Evolutionary conservation across 176 grass and related monocot genomes (phyloP), one percentile per base, ranked within the genome.

Genomic region (Thinopyrum elongatum): DNA sequence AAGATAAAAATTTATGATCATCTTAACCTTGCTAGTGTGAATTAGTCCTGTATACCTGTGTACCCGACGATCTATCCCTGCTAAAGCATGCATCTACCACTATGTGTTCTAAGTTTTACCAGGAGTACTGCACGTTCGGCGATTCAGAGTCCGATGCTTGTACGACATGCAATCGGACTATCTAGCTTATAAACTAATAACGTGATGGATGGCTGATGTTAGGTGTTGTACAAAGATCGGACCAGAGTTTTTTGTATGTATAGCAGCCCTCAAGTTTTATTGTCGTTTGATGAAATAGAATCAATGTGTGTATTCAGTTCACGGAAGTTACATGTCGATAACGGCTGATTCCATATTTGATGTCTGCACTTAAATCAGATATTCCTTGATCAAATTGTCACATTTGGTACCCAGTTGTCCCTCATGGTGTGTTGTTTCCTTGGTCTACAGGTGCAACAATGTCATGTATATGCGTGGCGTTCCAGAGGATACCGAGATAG

Each of bases 401-500:
- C 12, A 10, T 74, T 74, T 7, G 33, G 33, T 51, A 36, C 29
- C 46, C 8, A 69, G 17, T 35, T 87, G 29, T 61, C 13, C 49
- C 14, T 53, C 1, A 8, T 69, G 23, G 83, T 31, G 38, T 41
- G 17, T 39, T 84, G 3, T 42, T 85, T 86, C 34, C 87, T 87
- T 21, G 53, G 64, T 74, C 19, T 80, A 79, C 84, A 95, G 95
- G 80, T 98, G 93, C 81, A 95, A 95, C 83, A 98, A 95, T 28
- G 93, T 93, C 73, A 17, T 98, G 82, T 92, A 93, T 53, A 70
- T 98, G 44, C 87, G 87, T 5, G 93, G 95, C 14, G 89, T 93
- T 72, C 93, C 92, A 5, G 93, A 95, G 89, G 92, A 98, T 67
- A 74, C 90, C 0, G 95, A 98, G 58, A 98, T 98, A 42, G 93